Conservation (phyloP, 208 protist genomes). For the Trypanosoma boissoni region DNA sequence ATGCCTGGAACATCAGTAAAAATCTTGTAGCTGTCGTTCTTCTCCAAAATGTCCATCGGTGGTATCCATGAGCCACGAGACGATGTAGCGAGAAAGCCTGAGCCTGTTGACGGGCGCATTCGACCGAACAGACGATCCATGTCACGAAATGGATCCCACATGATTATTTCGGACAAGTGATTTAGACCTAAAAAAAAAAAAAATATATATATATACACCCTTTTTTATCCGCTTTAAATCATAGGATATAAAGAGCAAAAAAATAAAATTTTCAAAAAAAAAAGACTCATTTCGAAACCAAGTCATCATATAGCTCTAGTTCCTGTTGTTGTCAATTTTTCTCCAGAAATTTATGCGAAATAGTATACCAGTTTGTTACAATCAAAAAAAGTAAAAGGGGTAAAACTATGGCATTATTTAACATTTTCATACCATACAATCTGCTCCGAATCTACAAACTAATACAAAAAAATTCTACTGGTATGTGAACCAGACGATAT, state of each 20-base stretch:
- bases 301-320: too few relatives aligned
- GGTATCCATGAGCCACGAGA: conserved; percentile 72
- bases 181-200: not conserved
- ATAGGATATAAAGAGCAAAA: not conserved
- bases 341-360: too few relatives aligned
- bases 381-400: conserved; percentile 8
- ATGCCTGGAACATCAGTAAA: conserved; percentile 73
- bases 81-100: conserved; percentile 40
- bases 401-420: too few relatives aligned
- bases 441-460: too few relatives aligned
- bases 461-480: too few relatives aligned
- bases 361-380: not conserved
- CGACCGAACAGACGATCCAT: conserved; percentile 27
- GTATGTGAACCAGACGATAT: too few relatives aligned
- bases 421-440: too few relatives aligned
- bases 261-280: not conserved
- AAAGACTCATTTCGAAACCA: too few relatives aligned
- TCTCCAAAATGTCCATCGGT: conserved; percentile 65
- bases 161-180: conserved; percentile 2
- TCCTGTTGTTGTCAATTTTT: too few relatives aligned
- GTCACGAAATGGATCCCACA: conserved; percentile 43
- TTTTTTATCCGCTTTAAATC: conserved; percentile 12
- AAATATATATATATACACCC: not conserved
- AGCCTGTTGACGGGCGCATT: not conserved
- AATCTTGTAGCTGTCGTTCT: conserved; percentile 52